Percentiles rank a stretch among this genome's conserved stretches.
phyloP scores from a whole-genome alignment of 2,329 filamentous ascomycete genomes.

The Fusarium napiforme region DNA sequence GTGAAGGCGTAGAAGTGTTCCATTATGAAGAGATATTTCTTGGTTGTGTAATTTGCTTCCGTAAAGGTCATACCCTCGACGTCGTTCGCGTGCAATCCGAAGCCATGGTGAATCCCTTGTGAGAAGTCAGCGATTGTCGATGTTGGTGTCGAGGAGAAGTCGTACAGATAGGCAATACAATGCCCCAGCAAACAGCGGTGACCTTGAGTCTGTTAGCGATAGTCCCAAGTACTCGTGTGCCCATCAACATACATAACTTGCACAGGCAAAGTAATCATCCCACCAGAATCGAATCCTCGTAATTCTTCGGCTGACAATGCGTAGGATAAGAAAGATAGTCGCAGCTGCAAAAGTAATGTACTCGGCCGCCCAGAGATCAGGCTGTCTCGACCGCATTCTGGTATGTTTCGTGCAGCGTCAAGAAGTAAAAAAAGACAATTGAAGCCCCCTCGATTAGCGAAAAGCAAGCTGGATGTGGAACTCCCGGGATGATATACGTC shows the following conservation, averaged over 20 bases:
- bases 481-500: slow-evolving; percentile 2
- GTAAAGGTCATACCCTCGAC: slow-evolving; percentile 6
- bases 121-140: neutral
- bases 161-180: slow-evolving; percentile 32
- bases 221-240: accelerated
- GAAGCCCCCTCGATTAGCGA: neutral
- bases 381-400: slow-evolving; percentile 25
- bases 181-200: slow-evolving; percentile 28
- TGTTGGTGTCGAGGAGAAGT: neutral
- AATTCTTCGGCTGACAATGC: slow-evolving; percentile 31
- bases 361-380: slow-evolving; percentile 26
- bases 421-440: neutral
- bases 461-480: neutral
- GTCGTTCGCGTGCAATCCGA: slow-evolving; percentile 30
- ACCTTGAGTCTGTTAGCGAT: slow-evolving; percentile 8
- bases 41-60: slow-evolving; percentile 23
- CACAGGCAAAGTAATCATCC: slow-evolving; percentile 39
- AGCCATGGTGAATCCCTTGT: slow-evolving; percentile 34
- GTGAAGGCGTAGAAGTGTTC: slow-evolving; percentile 47
- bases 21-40: slow-evolving; percentile 36
- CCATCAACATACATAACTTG: slow-evolving; percentile 26
- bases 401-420: neutral
- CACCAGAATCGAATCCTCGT: slow-evolving; percentile 34
- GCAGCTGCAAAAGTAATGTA: slow-evolving; percentile 37
- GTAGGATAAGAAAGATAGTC: slow-evolving; percentile 28